phyloP scores from a whole-genome alignment of 164 flowering plant species.

The Annona cherimola region DNA sequence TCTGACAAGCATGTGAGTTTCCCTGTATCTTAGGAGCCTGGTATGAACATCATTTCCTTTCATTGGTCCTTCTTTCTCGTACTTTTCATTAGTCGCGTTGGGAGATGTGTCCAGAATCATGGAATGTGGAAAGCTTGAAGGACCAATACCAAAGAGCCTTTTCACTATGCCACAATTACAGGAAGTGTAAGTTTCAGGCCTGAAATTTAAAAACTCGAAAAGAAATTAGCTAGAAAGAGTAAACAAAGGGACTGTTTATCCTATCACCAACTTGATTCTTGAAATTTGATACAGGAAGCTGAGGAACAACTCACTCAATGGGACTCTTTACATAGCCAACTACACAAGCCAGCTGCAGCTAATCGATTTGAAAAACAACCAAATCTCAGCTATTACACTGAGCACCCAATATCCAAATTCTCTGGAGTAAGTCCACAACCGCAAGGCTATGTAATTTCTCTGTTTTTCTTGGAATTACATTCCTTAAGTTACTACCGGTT shows the following conservation, averaged over 20 bases:
- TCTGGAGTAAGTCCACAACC: conserved; percentile 45
- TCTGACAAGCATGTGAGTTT: conserved; percentile 79
- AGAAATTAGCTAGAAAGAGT: not conserved
- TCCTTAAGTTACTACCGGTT: not conserved
- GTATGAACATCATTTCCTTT: not conserved
- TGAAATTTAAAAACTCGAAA: not conserved
- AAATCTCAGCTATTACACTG: conserved; percentile 43
- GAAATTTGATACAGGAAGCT: conserved; percentile 54
- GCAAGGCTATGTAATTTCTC: not conserved
- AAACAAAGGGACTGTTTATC: not conserved
- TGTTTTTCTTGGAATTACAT: not conserved
- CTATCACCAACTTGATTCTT: not conserved
- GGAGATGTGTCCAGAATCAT: conserved; percentile 38
- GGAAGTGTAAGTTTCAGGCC: conserved; percentile 25
- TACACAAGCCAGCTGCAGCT: conserved; percentile 56
- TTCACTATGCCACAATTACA: conserved; percentile 67
- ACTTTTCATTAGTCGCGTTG: not conserved
- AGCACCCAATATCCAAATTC: conserved; percentile 43
- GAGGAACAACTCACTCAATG: conserved; percentile 60
- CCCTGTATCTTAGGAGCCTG: not conserved
- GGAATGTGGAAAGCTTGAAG: conserved; percentile 60
- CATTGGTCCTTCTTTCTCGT: conserved; percentile 3
- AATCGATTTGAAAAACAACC: conserved; percentile 68
- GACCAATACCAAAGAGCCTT: conserved; percentile 44
- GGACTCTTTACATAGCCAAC: conserved; percentile 51